phyloP scores from a whole-genome alignment of 768 basidiomycete species.

The Fomitopsis serialis region DNA sequence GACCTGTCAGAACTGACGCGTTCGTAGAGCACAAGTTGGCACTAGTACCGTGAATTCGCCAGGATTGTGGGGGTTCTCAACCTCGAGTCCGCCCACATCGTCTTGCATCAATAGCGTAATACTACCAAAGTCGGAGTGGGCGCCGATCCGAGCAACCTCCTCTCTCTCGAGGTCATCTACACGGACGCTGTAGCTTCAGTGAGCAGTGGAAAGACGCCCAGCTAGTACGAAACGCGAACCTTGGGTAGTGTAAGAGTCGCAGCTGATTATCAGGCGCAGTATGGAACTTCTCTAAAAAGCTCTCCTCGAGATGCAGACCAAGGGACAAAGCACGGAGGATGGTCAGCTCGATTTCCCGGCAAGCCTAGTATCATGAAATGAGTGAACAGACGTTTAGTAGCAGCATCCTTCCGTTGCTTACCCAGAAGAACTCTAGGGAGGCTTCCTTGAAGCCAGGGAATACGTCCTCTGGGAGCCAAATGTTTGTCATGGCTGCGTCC shows the following conservation, averaged over 20 bases:
- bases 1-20: not conserved
- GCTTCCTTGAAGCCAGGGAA: slow-evolving; percentile 50
- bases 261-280: slow-evolving; percentile 45
- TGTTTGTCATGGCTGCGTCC: slow-evolving; percentile 43
- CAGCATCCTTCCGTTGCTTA: slow-evolving; percentile 3
- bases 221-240: slow-evolving; percentile 7
- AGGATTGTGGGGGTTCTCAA: slow-evolving; percentile 46
- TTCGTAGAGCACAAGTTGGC: not conserved
- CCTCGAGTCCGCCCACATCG: slow-evolving; percentile 54
- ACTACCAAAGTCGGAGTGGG: slow-evolving; percentile 51
- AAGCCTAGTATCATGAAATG: slow-evolving; percentile 23
- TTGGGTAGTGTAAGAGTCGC: slow-evolving; percentile 53
- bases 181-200: slow-evolving; percentile 22
- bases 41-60: slow-evolving; percentile 32
- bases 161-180: slow-evolving; percentile 28
- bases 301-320: slow-evolving; percentile 37
- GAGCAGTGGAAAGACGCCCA: not conserved
- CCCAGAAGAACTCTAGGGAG: slow-evolving; percentile 45
- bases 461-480: slow-evolving; percentile 49
- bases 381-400: not conserved
- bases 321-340: slow-evolving; percentile 46
- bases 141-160: slow-evolving; percentile 38
- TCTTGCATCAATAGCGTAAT: slow-evolving; percentile 60
- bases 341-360: slow-evolving; percentile 37
- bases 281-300: slow-evolving; percentile 41